Evolutionary conservation across 345 rosid species (phyloP), one percentile per base, ranked within the genome.

Genomic region (Hibiscus tridactylites): DNA sequence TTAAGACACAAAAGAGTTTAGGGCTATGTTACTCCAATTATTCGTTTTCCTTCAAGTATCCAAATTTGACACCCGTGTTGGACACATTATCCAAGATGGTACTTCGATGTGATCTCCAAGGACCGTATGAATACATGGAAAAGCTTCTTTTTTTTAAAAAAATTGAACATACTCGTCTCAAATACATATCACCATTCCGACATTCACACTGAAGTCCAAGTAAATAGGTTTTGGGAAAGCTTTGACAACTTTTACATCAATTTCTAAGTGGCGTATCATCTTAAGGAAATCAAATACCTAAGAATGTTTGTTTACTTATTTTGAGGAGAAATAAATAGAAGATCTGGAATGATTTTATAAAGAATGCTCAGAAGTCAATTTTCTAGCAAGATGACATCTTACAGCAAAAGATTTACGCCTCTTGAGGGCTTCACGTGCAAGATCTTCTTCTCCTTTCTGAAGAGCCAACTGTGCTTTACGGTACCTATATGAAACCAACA

Each of bases 351-450:
- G 13, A 33, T 8, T 62, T 62, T 35, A 63, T 37, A 37, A 63
- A 3, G 28, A 17, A 17, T 37, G 67, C 49, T 37, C 28, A 37
- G 28, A 37, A 31, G 13, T 68, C 37, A 13, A 6, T 8, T n/a
- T 31, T 15, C 47, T n/a, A 17, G 28, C 10, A 52, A 33, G 44
- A 31, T 53, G 10, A 5, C n/a, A 37, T 57, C 54, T 49, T 49
- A 49, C 96, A 47, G 90, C 83, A 85, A 73, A 83, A 54, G 96
- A 83, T 78, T 90, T 90, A 29, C 96, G 90, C 73, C 96, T 85
- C 81, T 90, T 90, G 42, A 90, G 89, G 47, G 92, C 96, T 80
- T 88, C 96, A 53, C 96, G 91, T 67, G 92, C 96, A 61, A 90
- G 92, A 84, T 86, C 92, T 79, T 90, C 96, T 52, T 90, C 89